A percentile compares a stretch with the other conserved stretches of the same genome.
Conservation (phyloP, 2,329 filamentous ascomycete species). For the Penicillium hordei region DNA sequence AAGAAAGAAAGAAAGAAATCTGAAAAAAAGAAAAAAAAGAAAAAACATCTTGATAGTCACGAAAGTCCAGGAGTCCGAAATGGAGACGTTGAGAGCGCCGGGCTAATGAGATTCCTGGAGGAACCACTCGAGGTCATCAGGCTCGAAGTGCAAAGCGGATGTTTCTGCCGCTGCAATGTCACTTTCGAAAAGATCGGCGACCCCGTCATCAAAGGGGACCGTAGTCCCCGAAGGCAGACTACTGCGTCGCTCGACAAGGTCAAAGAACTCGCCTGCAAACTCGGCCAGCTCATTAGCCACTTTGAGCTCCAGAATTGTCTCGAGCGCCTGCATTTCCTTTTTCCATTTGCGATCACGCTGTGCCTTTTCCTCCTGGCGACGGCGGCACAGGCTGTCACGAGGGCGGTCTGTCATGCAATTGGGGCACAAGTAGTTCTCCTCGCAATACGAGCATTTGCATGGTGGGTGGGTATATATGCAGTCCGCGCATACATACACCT, state of each 20-base stretch:
- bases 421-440: conserved; percentile 45
- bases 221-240: not conserved
- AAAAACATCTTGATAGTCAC: not conserved
- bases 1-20: not conserved
- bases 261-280: conserved; percentile 44
- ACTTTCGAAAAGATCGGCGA: conserved; percentile 9
- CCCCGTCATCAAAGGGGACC: conserved; percentile 1
- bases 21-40: not conserved
- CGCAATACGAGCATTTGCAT: conserved; percentile 47
- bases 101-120: conserved; percentile 18
- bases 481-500: conserved; percentile 48
- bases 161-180: conserved; percentile 5
- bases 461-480: conserved; percentile 43
- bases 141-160: conserved; percentile 11
- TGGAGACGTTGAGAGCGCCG: not conserved
- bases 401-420: conserved; percentile 44
- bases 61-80: not conserved
- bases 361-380: conserved; percentile 40
- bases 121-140: conserved; percentile 11
- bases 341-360: conserved; percentile 43
- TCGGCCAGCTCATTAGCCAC: conserved; percentile 45
- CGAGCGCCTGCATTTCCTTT: conserved; percentile 42
- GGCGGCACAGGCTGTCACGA: conserved; percentile 42
- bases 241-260: conserved; percentile 25
- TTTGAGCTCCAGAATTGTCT: conserved; percentile 42